Evolutionary conservation across 2,329 filamentous ascomycete species (phyloP), one percentile per base, ranked within the genome.

Genomic region (Ophiostoma sp.): DNA sequence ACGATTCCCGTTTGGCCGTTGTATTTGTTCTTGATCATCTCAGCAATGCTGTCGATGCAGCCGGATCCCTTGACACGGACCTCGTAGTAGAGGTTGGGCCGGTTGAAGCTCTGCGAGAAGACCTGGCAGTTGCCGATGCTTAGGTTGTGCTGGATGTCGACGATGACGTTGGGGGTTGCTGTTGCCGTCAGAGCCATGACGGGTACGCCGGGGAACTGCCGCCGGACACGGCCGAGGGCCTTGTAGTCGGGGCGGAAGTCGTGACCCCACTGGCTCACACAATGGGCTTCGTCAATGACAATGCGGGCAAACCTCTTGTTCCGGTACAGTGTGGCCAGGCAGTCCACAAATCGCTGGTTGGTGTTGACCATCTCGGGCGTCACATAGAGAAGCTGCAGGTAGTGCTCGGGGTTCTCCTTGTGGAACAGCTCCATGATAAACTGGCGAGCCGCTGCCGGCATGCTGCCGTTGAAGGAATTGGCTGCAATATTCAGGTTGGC

Each of bases 211-310:
- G 91, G 90, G 77, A 95, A 95, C 70, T 88, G 89, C 55, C 84
- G 81, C 68, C 95, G 89, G 59, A 98, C 85, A 74, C 90, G 87
- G 36, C 95, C 94, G 3, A 99, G 85, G 39, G 89, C 88, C 81
- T 97, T 97, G 84, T 99, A 99, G 80, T 98, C 95, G 0, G 95
- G 95, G 63, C 97, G 90, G 80, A 99, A 99, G 81, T 99, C 96
- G 78, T 99, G 96, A 0, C 96, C 96, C 96, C 96, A 99, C 84
- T 99, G 95, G 81, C 96, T 98, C 33, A 99, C 95, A 81, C 96
- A 99, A 81, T 99, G 96, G n/a, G 96, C 96, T 83, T 99, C 97
- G 77, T 99, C 96, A 75, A 99, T 97, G 71, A 99, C 96, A 68
- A 99, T 89, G 33, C 96, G 90, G 19, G 97, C 95, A 70, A 99